Percentiles rank a stretch among this genome's conserved stretches.
These are phyloP conservation scores for Talaromyces adpressus DNA, from an alignment of 495 filamentous ascomycete species.

Conservation along the genomic window DNA sequence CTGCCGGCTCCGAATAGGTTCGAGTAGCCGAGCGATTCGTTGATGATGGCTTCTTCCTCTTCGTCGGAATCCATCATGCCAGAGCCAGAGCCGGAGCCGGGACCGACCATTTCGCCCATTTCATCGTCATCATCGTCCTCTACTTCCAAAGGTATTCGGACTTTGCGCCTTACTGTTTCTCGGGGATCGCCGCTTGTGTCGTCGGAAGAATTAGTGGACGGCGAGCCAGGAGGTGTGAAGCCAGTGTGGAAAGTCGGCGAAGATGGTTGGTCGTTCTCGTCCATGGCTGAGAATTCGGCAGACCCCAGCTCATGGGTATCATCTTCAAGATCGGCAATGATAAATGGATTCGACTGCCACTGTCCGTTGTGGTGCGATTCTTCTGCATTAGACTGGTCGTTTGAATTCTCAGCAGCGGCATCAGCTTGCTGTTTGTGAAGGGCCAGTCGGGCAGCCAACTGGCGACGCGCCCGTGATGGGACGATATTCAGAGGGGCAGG, in stretches of 20 bases:
- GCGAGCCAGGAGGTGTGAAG: slow-evolving; percentile 37
- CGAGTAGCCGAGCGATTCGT: slow-evolving; percentile 38
- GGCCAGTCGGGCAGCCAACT: slow-evolving; percentile 76
- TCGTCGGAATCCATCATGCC: slow-evolving; percentile 40
- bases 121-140: slow-evolving; percentile 42
- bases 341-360: slow-evolving; percentile 38
- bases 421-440: slow-evolving; percentile 62
- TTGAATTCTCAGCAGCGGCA: slow-evolving; percentile 19
- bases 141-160: slow-evolving; percentile 38
- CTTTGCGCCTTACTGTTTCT: slow-evolving; percentile 28
- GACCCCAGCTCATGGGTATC: slow-evolving; percentile 11
- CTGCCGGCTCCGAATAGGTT: slow-evolving; percentile 27
- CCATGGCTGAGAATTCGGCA: slow-evolving; percentile 19
- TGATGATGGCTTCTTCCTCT: slow-evolving; percentile 42
- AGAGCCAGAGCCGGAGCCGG: slow-evolving; percentile 10
- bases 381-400: slow-evolving; percentile 13
- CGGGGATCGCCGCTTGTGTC: slow-evolving; percentile 28
- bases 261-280: slow-evolving; percentile 22
- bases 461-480: slow-evolving; percentile 78
- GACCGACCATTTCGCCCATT: slow-evolving; percentile 44
- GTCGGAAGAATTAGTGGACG: slow-evolving; percentile 36
- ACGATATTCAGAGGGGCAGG: slow-evolving; percentile 58
- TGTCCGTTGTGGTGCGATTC: slow-evolving; percentile 16
- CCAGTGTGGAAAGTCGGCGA: slow-evolving; percentile 33
- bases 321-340: slow-evolving; percentile 37